Conservation (phyloP, 352 stramenopile species). For the Plasmopara viticola region DNA sequence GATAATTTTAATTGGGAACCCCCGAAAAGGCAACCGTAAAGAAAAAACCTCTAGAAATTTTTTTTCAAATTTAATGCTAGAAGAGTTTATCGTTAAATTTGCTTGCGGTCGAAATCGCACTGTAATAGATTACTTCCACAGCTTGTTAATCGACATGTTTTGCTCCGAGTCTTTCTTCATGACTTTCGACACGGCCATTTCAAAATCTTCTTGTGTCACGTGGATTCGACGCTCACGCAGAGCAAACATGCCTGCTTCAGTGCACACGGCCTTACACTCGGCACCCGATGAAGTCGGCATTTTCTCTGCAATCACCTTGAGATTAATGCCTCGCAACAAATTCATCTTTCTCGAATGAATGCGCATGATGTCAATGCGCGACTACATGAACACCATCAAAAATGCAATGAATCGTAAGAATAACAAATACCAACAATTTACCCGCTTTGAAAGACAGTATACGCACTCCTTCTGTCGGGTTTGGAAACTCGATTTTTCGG, state of each 20-base stretch:
- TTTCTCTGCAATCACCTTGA: conserved; percentile 97
- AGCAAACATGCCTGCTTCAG: conserved; percentile 99
- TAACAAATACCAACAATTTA: conserved; percentile 8
- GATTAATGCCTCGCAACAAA: conserved; percentile 97
- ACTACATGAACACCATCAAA: conserved; percentile 34
- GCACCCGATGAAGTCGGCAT: conserved; percentile 96
- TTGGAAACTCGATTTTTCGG: conserved; percentile 99
- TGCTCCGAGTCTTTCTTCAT: conserved; percentile 99
- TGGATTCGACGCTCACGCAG: conserved; percentile 98
- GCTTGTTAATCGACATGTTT: conserved; percentile 97
- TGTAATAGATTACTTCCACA: conserved; percentile 94
- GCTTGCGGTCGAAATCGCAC: conserved; percentile 1
- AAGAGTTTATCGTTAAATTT: background rate
- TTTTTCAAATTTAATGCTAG: conserved; percentile 24
- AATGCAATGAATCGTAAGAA: conserved; percentile 8
- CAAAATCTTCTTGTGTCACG: conserved; percentile 99
- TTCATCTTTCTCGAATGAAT: conserved; percentile 99
- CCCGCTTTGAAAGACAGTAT: conserved; percentile 2
- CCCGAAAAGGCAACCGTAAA: conserved; percentile 25
- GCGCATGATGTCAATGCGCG: conserved; percentile 95
- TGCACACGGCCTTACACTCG: conserved; percentile 99
- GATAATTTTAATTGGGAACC: conserved; percentile 84
- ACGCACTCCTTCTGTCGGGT: conserved; percentile 91
- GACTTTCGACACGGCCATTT: conserved; percentile 99
- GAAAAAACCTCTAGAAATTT: conserved; percentile 15